Base-by-base conservation (phyloP, 176 grass and related monocot genomes). In the Aegilops bicornis region DNA sequence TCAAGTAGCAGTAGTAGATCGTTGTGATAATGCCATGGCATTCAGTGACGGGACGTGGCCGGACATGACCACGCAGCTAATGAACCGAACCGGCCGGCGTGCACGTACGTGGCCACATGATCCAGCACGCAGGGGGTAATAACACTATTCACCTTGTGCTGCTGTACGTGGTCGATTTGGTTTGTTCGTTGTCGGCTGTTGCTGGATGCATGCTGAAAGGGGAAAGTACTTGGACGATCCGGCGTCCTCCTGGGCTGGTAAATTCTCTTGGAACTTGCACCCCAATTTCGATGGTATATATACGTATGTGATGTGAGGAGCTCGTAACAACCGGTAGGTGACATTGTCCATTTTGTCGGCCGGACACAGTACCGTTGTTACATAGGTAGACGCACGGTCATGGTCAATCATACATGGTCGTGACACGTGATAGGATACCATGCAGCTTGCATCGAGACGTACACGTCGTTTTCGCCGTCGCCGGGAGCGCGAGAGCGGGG, bases 311-410 rank as follows among this genome's bases (percentile, higher is more conserved):
- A 69, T 60, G 14, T 14, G 42, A 27, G 32, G 80, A 83, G 80
- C 35, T 73, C 32, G 70, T 69, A 87, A 87, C 89, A 73, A 87
- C 85, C 85, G 85, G 85, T 91, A 23, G 89, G 85, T 91, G 80
- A 60, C 67, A 11, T n/a, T 20, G 27, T 87, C 43, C 73, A 31
- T 76, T 76, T 8, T 76, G 73, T 76, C 73, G 45, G 80, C 86
- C 47, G 43, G 84, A 27, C 16, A 27, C 16, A 81, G 58, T 20
- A 29, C 72, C 13, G 40, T 47, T 32, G 27, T 42, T 79, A 74
- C 14, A 8, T 20, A 1, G 59, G 80, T 48, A 22, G 89, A 80
- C 43, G 89, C 75, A 72, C 75, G 25, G 85, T 90, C 89, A 43
- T 13, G 43, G 75, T 90, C 89, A 7, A 43, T 3, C 42, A 43